A percentile compares a stretch with the other conserved stretches of the same genome.
These are phyloP conservation scores for Psophocarpus tetragonolobus DNA, from an alignment of 306 rosid species.

Conservation along the genomic window DNA sequence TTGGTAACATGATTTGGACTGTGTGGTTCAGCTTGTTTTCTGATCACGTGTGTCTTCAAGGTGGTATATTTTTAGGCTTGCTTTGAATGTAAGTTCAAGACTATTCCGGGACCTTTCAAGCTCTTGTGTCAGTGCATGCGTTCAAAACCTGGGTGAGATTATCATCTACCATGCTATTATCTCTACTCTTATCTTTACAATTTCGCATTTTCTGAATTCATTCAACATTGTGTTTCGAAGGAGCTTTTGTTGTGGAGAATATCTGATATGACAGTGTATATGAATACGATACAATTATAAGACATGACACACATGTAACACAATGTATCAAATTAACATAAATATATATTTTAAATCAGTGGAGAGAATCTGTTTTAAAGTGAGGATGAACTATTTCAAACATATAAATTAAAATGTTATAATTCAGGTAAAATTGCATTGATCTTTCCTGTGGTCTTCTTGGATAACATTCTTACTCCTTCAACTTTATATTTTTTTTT, in stretches of 20 bases:
- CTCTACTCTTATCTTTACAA: background rate
- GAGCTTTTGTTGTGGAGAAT: background rate
- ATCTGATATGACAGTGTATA: background rate
- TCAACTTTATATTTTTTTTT: background rate
- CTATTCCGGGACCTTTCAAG: constrained; percentile 97
- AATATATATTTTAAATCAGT: background rate
- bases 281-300: background rate
- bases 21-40: constrained; percentile 7
- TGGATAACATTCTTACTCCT: background rate
- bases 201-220: constrained; percentile 16
- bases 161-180: constrained; percentile 7
- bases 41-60: background rate
- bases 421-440: background rate
- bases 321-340: background rate
- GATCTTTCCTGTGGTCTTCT: background rate
- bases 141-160: constrained; percentile 86
- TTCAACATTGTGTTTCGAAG: background rate
- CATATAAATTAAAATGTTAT: background rate
- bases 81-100: constrained; percentile 93
- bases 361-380: background rate
- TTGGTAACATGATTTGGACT: no score
- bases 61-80: constrained; percentile 60
- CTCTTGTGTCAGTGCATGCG: constrained; percentile 97
- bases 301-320: background rate
- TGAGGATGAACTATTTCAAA: background rate